Evolutionary conservation across 306 rosid species (phyloP).

Genomic region (Gastrolobium villosum): DNA sequence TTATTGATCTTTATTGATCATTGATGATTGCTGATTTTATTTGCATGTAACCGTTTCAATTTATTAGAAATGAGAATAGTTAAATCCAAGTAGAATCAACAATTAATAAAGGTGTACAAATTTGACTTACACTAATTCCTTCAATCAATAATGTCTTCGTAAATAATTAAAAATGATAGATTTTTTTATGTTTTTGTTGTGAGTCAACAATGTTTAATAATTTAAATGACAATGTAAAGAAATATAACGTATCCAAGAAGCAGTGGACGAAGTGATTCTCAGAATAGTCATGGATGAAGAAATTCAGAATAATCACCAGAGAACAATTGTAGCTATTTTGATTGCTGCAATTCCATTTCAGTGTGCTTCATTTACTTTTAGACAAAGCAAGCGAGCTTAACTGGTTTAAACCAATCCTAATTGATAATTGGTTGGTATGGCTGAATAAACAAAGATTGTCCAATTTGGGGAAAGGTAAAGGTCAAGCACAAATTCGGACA

Average conservation of each 20-base stretch:
- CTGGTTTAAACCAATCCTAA: constrained; percentile 25
- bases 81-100: too few relatives aligned
- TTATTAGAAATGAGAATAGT: too few relatives aligned
- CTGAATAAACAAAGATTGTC: constrained; percentile 5
- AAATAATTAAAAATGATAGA: too few relatives aligned
- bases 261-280: neutral
- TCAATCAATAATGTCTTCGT: too few relatives aligned
- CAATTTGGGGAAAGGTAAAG: constrained; percentile 13
- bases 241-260: neutral
- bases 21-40: too few relatives aligned
- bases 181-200: too few relatives aligned
- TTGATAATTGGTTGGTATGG: neutral
- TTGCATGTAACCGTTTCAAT: too few relatives aligned
- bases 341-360: neutral
- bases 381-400: constrained; percentile 1
- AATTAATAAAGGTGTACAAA: too few relatives aligned
- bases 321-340: neutral
- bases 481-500: constrained; percentile 38
- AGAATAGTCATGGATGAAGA: neutral
- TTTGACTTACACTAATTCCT: too few relatives aligned
- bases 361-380: constrained; percentile 6
- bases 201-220: too few relatives aligned
- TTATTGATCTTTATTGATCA: too few relatives aligned
- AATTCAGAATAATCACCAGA: constrained; percentile 15
- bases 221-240: too few relatives aligned